Conservation (phyloP, 2,329 filamentous ascomycete genomes). For the Aspergillus hiratsukae region DNA sequence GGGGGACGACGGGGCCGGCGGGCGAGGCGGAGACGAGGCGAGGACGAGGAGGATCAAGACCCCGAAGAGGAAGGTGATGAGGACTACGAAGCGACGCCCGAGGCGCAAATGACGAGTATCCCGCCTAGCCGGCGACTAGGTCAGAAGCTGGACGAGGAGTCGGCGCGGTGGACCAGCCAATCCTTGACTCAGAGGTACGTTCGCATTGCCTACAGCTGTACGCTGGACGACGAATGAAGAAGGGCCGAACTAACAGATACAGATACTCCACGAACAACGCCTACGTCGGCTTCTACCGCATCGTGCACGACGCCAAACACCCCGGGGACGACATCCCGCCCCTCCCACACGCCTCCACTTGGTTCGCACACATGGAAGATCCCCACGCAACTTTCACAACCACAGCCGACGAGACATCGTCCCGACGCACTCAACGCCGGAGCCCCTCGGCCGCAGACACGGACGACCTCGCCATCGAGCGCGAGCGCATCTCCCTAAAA, state of each 20-base stretch:
- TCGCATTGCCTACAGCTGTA: conserved; percentile 1
- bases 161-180: conserved; percentile 32
- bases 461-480: conserved; percentile 44
- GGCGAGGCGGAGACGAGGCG: conserved; percentile 15
- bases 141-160: conserved; percentile 31
- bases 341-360: conserved; percentile 54
- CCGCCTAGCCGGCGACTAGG: conserved; percentile 35
- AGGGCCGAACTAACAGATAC: conserved; percentile 6
- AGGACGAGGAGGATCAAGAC: conserved; percentile 31
- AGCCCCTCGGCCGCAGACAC: conserved; percentile 26
- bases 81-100: conserved; percentile 37
- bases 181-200: conserved; percentile 41
- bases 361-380: conserved; percentile 55
- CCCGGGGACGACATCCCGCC: conserved; percentile 50
- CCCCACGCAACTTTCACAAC: conserved; percentile 1
- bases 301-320: conserved; percentile 59
- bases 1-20: conserved; percentile 20
- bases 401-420: conserved; percentile 15
- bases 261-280: conserved; percentile 56
- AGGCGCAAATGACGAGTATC: conserved; percentile 28
- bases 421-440: conserved; percentile 15
- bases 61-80: conserved; percentile 39
- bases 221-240: not conserved
- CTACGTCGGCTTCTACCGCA: conserved; percentile 57
- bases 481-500: conserved; percentile 43